Evolutionary conservation across 2,329 filamentous ascomycete genomes (phyloP), one percentile per base, ranked within the genome.

Genomic region (Thielaviopsis populi): DNA sequence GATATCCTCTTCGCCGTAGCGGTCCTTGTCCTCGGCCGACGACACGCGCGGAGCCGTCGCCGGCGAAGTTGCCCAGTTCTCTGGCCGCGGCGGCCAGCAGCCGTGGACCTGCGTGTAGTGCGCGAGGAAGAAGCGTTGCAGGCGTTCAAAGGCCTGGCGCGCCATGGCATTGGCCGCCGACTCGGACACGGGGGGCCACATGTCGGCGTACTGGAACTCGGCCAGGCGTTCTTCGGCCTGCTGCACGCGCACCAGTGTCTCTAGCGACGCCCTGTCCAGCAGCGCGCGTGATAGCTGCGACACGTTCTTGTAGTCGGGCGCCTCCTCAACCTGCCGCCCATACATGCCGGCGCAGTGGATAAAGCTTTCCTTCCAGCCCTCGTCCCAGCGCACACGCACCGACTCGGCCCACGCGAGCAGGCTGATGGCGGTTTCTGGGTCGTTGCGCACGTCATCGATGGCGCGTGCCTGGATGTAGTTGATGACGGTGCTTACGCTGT

Each of bases 351-450:
- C 80, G 67, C 82, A 82, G 70, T 89, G 86, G 6, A 83, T 75
- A 68, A 87, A 89, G 30, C 80, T 79, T 70, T 88, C 85, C 17
- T 80, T 77, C 78, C 85, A 89, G 1, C 85, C 84, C 67, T 85
- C 81, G 54, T 83, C 78, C 83, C 85, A 87, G 4, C 77, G 77
- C 8, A 88, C 80, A 19, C 76, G 78, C 1, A 79, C 75, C n/a
- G 76, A 76, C 68, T 89, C 86, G 1, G 83, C 80, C 82, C 84
- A 89, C 0, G 82, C 80, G 3, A 89, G 75, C 17, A 88, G 73
- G 0, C 81, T 79, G 1, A 85, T 77, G 0, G 85, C 84, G 1
- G 77, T 76, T 42, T 82, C 80, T 0, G 82, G 75, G 66, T 83
- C 83, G 63, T 81, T 80, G 11, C 85, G 79, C 11, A 85, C 77